Evolutionary conservation across 148 eudicot species (phyloP), one percentile per base, ranked within the genome.

Genomic region (Euryodendron excelsum): DNA sequence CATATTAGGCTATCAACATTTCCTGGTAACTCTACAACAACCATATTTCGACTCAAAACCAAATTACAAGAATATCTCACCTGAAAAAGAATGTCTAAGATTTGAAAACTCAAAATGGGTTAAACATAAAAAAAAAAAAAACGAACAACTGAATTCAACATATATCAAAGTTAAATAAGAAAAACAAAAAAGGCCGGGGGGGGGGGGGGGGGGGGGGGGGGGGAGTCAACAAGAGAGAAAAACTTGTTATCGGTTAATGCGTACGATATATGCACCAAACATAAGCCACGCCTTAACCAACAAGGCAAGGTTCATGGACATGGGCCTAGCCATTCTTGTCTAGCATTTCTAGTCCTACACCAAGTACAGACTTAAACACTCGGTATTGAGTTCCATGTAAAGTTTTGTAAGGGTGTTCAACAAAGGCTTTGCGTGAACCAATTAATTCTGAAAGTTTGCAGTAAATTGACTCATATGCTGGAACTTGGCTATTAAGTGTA

Each of bases 261-360:
- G n/a, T n/a, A n/a, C n/a, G n/a, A n/a, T n/a, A n/a, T 20, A 17
- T 70, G 47, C 34, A 75, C 9, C 78, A 75, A 60, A 75, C 52
- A 18, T 39, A 18, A 75, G 78, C 36, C 52, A 50, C 60, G 30
- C 23, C 17, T 37, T 74, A 8, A 44, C 53, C 25, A 6, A 39
- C 18, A 59, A 37, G 66, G 55, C 5, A 59, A 27, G 77, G 34
- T 15, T 74, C 37, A 17, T 10, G 17, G 55, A 27, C n/a, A 23
- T 53, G 3, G 5, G 41, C 39, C n/a, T 21, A 18, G 21, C 18
- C 39, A 41, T 60, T 60, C 56, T 41, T 9, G 8, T 3, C 17
- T 27, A 18, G 21, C 18, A 45, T 37, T 53, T 12, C n/a, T 36
- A 44, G 1, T 28, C 67, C 39, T 59, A 39, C n/a, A 11, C 30